Base-by-base conservation (phyloP, 495 filamentous ascomycete genomes). In the Peziza echinospora region DNA sequence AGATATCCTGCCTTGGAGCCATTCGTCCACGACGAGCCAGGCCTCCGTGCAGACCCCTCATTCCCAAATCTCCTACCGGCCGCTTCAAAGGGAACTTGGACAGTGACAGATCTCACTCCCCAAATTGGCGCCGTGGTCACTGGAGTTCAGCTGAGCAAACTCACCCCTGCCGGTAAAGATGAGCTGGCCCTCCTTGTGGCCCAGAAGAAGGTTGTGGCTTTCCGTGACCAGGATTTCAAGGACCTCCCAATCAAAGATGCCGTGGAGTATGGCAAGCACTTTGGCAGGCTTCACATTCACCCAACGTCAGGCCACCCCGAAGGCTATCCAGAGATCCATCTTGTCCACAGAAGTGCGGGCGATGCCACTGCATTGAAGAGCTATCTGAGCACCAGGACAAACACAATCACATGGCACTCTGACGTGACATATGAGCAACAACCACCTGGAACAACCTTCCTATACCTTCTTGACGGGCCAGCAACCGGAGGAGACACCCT, bases 381-480 rank as follows among this genome's bases (percentile, higher is more conserved):
- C 17, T 77, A 73, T 59, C 78, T 85, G 45, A 64, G 70, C 23
- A 73, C 67, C 25, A 66, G 77, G 26, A 80, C 73, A 1, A 78
- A 68, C 53, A 76, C 71, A n/a, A 74, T 80, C 0, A 70, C 76
- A 1, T 87, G 82, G 82, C 82, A 87, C 61, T 78, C 74, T 1
- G 84, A 92, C 61, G 78, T 86, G 0, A 78, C 75, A 4, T 87
- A 84, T 52, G 83, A 92, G 65, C 53, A 68, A 47, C 82, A 89
- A 61, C 81, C 84, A n/a, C 82, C 84, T 0, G 82, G 83, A 45
- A 86, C 80, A 0, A 84, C 82, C 0, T 83, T 89, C 62, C 61
- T 92, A 26, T 84, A 83, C 59, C 66, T 80, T 44, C 72, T 89
- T 22, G 82, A 89, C 58, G 49, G 26, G 5, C 24, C 41, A 4